phyloP scores from a whole-genome alignment of 768 basidiomycete species.

The Auriscalpium orientale region DNA sequence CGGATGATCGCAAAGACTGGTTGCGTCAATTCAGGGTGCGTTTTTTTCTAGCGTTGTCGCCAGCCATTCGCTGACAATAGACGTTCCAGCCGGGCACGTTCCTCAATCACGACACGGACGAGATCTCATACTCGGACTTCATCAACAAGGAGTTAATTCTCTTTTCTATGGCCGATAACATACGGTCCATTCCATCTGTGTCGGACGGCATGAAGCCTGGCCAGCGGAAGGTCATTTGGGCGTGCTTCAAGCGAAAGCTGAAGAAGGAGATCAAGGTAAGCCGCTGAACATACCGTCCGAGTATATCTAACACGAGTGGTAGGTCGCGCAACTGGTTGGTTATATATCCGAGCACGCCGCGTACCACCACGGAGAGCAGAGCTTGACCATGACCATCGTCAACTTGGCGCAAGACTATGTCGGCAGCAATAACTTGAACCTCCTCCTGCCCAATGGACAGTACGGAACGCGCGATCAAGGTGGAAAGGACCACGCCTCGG shows the following conservation, averaged over 20 bases:
- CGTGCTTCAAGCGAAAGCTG: slow-evolving; percentile 89
- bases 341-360: slow-evolving; percentile 91
- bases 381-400: slow-evolving; percentile 84
- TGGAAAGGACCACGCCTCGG: slow-evolving; percentile 93
- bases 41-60: neutral
- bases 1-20: slow-evolving; percentile 98
- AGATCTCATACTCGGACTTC: slow-evolving; percentile 87
- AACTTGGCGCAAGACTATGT: slow-evolving; percentile 91
- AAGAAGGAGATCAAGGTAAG: slow-evolving; percentile 84
- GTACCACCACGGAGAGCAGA: slow-evolving; percentile 94
- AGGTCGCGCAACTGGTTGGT: slow-evolving; percentile 94
- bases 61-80: neutral
- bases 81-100: slow-evolving; percentile 77
- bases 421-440: slow-evolving; percentile 91
- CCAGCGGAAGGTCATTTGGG: slow-evolving; percentile 95
- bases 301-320: neutral
- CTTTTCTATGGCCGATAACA: slow-evolving; percentile 99
- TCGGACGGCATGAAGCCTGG: slow-evolving; percentile 95
- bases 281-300: too few relatives aligned
- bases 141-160: slow-evolving; percentile 97
- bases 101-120: slow-evolving; percentile 79
- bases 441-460: slow-evolving; percentile 85
- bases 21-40: slow-evolving; percentile 81
- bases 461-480: slow-evolving; percentile 91
- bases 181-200: slow-evolving; percentile 93